Conservation (phyloP, 169 alveolate species). For the Cardiosporidium cionae region DNA sequence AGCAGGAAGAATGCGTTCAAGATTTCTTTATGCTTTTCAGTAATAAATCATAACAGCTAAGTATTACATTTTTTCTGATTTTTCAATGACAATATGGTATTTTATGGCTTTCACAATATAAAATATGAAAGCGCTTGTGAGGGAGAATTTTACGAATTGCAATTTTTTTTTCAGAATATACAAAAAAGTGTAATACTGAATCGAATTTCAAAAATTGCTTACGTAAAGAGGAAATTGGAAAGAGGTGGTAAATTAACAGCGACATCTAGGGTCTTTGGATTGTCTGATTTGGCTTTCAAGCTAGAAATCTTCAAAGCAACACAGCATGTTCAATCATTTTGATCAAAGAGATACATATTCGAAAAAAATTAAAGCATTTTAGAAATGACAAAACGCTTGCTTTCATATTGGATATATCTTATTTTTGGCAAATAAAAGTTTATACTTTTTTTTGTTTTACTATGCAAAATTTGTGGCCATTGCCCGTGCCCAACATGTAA, state of each 20-base stretch:
- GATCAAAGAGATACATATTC: background rate
- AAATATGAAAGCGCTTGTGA: background rate
- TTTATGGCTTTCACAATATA: background rate
- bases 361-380: background rate
- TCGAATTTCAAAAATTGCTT: too few species aligned
- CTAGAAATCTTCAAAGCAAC: conserved; percentile 12
- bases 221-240: conserved; percentile 29
- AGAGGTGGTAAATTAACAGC: conserved; percentile 23
- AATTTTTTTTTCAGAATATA: background rate
- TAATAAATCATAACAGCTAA: background rate
- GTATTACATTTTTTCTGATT: background rate
- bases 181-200: too few species aligned
- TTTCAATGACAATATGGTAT: background rate
- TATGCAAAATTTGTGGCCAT: background rate
- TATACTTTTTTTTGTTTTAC: background rate
- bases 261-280: conserved; percentile 19
- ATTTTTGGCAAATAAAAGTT: background rate
- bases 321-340: background rate
- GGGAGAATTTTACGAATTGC: background rate
- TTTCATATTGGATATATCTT: too few species aligned
- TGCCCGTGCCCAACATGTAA: too few species aligned
- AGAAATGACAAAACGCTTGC: background rate
- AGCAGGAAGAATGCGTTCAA: background rate
- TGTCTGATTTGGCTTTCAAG: conserved; percentile 23
- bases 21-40: background rate